These are phyloP conservation scores for Martensiomyces pterosporus DNA, from an alignment of 192 early-diverging fungal species.

Conservation along the genomic window DNA sequence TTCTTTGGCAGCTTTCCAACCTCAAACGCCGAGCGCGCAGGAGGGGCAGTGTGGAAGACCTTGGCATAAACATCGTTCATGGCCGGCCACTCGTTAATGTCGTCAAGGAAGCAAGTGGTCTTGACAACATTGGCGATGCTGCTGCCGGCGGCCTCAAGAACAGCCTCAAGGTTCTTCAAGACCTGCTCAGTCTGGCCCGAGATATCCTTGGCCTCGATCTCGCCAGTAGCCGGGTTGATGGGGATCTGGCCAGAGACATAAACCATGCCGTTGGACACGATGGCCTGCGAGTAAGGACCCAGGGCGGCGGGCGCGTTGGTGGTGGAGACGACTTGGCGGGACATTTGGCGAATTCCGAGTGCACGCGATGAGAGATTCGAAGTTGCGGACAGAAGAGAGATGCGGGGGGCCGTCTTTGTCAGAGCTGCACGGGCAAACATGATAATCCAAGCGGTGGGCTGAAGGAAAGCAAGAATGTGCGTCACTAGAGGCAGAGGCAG, in stretches of 20 bases:
- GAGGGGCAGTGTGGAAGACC: constrained; percentile 63
- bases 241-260: constrained; percentile 78
- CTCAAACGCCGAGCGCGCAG: constrained; percentile 78
- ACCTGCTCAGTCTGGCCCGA: constrained; percentile 70
- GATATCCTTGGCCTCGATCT: constrained; percentile 68
- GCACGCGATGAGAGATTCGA: background rate
- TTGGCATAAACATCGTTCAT: constrained; percentile 90
- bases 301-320: constrained; percentile 64
- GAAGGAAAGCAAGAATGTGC: too few species aligned
- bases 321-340: constrained; percentile 54
- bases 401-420: background rate
- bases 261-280: constrained; percentile 78
- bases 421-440: constrained; percentile 7
- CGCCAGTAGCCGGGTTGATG: constrained; percentile 70
- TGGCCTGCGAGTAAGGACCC: constrained; percentile 78
- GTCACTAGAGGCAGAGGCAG: too few species aligned
- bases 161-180: constrained; percentile 78
- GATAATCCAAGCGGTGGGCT: too few species aligned
- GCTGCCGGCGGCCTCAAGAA: constrained; percentile 77
- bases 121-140: constrained; percentile 85
- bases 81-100: constrained; percentile 82
- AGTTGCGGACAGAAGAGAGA: constrained; percentile 4
- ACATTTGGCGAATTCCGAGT: constrained; percentile 23
- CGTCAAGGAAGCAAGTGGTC: constrained; percentile 93
- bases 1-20: constrained; percentile 89